Conservation (phyloP, 768 basidiomycete genomes). For the Hygrocybe coccinea region DNA sequence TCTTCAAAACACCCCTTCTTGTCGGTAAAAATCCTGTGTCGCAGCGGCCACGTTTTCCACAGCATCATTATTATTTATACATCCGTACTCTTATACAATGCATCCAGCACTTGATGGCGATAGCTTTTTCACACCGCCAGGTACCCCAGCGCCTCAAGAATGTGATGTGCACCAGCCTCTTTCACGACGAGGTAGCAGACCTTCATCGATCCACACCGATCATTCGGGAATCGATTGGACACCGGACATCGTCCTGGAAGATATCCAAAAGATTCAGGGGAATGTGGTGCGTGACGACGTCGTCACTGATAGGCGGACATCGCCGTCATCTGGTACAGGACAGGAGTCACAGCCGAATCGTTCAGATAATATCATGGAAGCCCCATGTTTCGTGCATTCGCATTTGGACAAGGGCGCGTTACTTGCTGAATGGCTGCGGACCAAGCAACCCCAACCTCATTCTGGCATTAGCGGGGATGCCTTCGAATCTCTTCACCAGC, state of each 20-base stretch:
- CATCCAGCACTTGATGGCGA: slow-evolving; percentile 27
- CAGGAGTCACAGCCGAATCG: slow-evolving; percentile 13
- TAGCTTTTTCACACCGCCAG: slow-evolving; percentile 41
- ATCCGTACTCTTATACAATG: background rate
- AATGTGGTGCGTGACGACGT: background rate
- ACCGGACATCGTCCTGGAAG: slow-evolving; percentile 41
- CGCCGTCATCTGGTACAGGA: background rate
- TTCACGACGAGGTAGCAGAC: slow-evolving; percentile 41
- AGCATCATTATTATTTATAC: too few relatives aligned
- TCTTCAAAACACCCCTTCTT: too few relatives aligned
- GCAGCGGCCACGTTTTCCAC: too few relatives aligned
- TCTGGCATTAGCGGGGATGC: slow-evolving; percentile 10
- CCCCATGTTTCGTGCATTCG: slow-evolving; percentile 92
- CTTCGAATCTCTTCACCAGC: slow-evolving; percentile 35
- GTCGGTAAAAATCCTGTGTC: too few relatives aligned
- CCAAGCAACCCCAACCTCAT: slow-evolving; percentile 33
- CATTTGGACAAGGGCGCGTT: slow-evolving; percentile 80
- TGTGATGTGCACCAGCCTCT: slow-evolving; percentile 33
- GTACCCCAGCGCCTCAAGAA: slow-evolving; percentile 28
- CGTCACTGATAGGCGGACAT: background rate
- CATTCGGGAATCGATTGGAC: slow-evolving; percentile 36
- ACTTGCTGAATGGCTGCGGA: slow-evolving; percentile 67
- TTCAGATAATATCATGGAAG: slow-evolving; percentile 39
- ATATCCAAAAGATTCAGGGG: slow-evolving; percentile 22
- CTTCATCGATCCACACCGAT: slow-evolving; percentile 42